A percentile compares a stretch with the other conserved stretches of the same genome.
These are phyloP conservation scores for Ogataea neopini DNA, from an alignment of 805 yeast species.

Conservation along the genomic window DNA sequence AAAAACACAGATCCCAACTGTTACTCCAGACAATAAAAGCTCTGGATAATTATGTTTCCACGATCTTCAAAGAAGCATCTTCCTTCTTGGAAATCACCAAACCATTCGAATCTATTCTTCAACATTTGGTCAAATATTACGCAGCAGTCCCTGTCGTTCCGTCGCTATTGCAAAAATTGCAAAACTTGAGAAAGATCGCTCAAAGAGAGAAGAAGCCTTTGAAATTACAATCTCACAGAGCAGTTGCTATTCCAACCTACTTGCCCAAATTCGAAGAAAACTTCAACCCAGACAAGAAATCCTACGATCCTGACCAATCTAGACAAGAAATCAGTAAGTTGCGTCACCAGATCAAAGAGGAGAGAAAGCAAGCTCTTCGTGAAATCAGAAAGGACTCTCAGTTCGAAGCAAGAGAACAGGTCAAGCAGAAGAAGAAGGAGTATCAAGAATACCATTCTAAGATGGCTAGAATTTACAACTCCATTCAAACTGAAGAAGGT, in stretches of 20 bases:
- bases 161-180: slow-evolving; percentile 44
- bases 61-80: slow-evolving; percentile 61
- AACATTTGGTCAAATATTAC: slow-evolving; percentile 38
- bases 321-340: slow-evolving; percentile 83
- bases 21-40: slow-evolving; percentile 36
- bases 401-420: slow-evolving; percentile 84
- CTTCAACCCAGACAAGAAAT: slow-evolving; percentile 93
- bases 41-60: slow-evolving; percentile 33
- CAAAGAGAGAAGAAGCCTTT: slow-evolving; percentile 63
- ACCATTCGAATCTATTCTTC: slow-evolving; percentile 48
- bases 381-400: slow-evolving; percentile 88
- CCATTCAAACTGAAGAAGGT: slow-evolving; percentile 92
- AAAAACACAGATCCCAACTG: slow-evolving; percentile 30
- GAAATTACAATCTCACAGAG: slow-evolving; percentile 77
- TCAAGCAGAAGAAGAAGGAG: slow-evolving; percentile 71
- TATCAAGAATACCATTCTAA: slow-evolving; percentile 83
- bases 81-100: slow-evolving; percentile 60
- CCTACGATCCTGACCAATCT: slow-evolving; percentile 79
- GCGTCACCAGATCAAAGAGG: slow-evolving; percentile 85
- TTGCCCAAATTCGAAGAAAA: slow-evolving; percentile 95
- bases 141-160: slow-evolving; percentile 38
- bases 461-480: slow-evolving; percentile 83
- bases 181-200: slow-evolving; percentile 50
- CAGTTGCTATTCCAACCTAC: slow-evolving; percentile 78
- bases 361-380: slow-evolving; percentile 81